Evolutionary conservation across 495 filamentous ascomycete genomes (phyloP).

Genomic region (Chaetomium cochliodes): DNA sequence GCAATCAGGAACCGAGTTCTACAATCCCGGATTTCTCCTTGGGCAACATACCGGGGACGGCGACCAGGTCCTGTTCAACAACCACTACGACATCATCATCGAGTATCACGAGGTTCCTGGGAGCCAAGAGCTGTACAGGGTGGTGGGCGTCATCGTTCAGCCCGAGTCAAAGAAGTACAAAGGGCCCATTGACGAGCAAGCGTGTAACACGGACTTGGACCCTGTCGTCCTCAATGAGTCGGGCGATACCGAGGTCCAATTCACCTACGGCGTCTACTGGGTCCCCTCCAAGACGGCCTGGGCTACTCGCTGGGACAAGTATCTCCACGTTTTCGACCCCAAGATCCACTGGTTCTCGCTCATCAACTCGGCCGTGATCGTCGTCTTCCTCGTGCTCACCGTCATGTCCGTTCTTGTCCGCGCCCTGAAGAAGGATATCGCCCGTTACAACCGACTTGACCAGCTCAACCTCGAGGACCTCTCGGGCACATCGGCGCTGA

Average conservation of each 20-base stretch:
- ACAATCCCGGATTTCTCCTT: constrained; percentile 83
- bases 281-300: constrained; percentile 72
- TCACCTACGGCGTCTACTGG: constrained; percentile 93
- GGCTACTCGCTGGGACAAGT: constrained; percentile 98
- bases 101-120: constrained; percentile 79
- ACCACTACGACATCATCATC: constrained; percentile 91
- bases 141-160: constrained; percentile 87
- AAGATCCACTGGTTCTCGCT: constrained; percentile 98
- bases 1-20: constrained; percentile 71
- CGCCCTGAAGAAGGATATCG: constrained; percentile 89
- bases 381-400: constrained; percentile 85
- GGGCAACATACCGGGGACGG: constrained; percentile 54
- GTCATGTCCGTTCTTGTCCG: constrained; percentile 85
- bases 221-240: constrained; percentile 63
- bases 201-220: constrained; percentile 56
- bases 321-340: constrained; percentile 90
- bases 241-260: constrained; percentile 67
- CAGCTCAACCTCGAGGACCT: constrained; percentile 82
- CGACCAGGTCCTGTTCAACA: constrained; percentile 67
- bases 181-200: constrained; percentile 53
- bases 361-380: constrained; percentile 90
- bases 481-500: constrained; percentile 64
- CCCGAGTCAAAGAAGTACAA: constrained; percentile 69
- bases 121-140: constrained; percentile 63
- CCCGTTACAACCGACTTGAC: constrained; percentile 90